Evolutionary conservation across 805 yeast genomes (phyloP), one percentile per base, ranked within the genome.

Genomic region (Pichia insulana): DNA sequence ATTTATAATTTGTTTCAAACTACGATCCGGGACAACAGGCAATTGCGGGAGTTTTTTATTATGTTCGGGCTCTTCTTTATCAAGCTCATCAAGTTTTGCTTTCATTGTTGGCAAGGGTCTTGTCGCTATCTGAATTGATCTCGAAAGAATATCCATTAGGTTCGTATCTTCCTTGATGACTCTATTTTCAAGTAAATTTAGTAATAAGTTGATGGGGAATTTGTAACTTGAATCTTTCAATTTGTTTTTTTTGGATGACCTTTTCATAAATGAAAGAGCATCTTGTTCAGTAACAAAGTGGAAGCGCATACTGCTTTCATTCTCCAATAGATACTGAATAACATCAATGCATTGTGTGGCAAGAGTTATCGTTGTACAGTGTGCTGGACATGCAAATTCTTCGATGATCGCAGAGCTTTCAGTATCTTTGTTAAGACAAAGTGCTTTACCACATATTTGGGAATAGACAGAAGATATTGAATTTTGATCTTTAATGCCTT

Each of bases 241-340:
- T 41, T 64, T 66, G 32, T 52, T 56, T 45, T 62, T 68, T 34
- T 54, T 59, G 25, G 63, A 61, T 18, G 58, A 41, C 42, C 63
- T 68, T 45, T 61, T 67, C 36, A 69, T 49, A 35, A 65, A 64
- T n/a, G 64, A 58, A 41, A 67, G 65, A 31, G 70, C 63, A 22
- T 80, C 88, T 55, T 86, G 95, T 49, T 86, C 95, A 6, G 83
- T 76, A 45, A 89, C 64, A 59, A 89, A 80, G 54, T 78, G 87
- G 53, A 78, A 76, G 48, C 92, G 71, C 56, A 84, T 67, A 46
- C 79, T 83, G 9, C 71, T 68, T 48, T 80, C 83, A 28, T 76
- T 67, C 43, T 82, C 86, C 39, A 88, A 68, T 37, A 88, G 65
- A 51, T 73, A 78, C 48, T 82, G 85, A 15, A 88, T 63, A 1